A percentile compares a stretch with the other conserved stretches of the same genome.
These are phyloP conservation scores for Ceratobasidium sp. DNA, from an alignment of 1,284 basidiomycete genomes.

Conservation along the genomic window DNA sequence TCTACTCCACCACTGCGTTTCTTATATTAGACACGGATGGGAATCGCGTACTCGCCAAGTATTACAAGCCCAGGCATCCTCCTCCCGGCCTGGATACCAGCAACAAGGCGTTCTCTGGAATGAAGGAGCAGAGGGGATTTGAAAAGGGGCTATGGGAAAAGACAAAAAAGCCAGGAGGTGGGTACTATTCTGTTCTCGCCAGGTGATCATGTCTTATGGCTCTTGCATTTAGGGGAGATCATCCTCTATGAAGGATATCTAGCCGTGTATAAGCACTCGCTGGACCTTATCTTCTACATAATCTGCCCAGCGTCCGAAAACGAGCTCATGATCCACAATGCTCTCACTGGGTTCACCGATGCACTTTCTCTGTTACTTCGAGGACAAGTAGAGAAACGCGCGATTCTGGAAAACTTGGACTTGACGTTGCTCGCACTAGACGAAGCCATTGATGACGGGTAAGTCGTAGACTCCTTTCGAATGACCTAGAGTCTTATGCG, in stretches of 20 bases:
- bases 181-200: conserved; percentile 47
- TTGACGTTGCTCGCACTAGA: conserved; percentile 92
- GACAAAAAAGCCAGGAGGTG: conserved; percentile 89
- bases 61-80: conserved; percentile 82
- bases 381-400: conserved; percentile 94
- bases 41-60: conserved; percentile 93
- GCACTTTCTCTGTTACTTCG: conserved; percentile 85
- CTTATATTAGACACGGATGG: conserved; percentile 94
- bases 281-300: conserved; percentile 96
- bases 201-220: not conserved
- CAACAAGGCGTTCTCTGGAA: conserved; percentile 70
- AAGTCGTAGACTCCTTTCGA: conserved; percentile 48
- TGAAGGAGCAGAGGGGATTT: conserved; percentile 95
- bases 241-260: conserved; percentile 91
- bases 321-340: conserved; percentile 92
- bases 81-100: conserved; percentile 55
- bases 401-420: conserved; percentile 94
- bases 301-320: conserved; percentile 90
- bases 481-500: not conserved
- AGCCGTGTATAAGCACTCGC: conserved; percentile 91
- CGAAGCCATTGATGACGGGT: conserved; percentile 99
- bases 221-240: conserved; percentile 76
- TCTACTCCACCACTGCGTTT: conserved; percentile 88
- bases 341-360: conserved; percentile 86
- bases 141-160: conserved; percentile 97